phyloP scores from a whole-genome alignment of 1,284 basidiomycete genomes.

The Apiotrichum veenhuisii region DNA sequence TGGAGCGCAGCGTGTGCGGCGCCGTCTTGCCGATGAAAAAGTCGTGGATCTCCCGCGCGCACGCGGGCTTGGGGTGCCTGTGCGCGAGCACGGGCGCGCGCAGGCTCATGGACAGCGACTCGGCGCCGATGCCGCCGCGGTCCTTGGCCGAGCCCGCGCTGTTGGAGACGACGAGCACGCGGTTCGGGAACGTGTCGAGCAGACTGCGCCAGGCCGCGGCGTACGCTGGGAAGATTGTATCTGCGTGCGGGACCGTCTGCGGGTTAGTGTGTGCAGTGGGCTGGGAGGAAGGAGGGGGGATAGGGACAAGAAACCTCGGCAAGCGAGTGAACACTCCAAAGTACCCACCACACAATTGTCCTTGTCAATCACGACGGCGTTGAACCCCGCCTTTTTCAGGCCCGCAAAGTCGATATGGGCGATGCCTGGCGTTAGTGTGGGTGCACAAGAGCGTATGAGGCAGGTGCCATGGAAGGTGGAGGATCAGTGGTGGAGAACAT shows the following conservation, averaged over 20 bases:
- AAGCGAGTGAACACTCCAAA: too few species aligned
- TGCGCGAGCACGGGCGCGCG: conserved; percentile 80
- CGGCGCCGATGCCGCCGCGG: conserved; percentile 75
- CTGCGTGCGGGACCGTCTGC: conserved; percentile 71
- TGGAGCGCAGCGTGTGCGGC: conserved; percentile 14
- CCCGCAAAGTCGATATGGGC: conserved; percentile 80
- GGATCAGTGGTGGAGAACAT: too few species aligned
- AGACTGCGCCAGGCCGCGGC: conserved; percentile 77
- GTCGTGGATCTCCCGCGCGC: conserved; percentile 62
- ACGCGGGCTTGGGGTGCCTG: conserved; percentile 70
- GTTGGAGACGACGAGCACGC: conserved; percentile 89
- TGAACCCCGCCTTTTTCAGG: conserved; percentile 71
- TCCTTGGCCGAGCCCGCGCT: conserved; percentile 81
- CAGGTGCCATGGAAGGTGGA: too few species aligned
- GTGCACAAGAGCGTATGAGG: too few species aligned
- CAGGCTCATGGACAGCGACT: conserved; percentile 73
- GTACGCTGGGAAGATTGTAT: conserved; percentile 68
- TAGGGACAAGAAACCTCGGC: too few species aligned
- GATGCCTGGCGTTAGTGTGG: conserved; percentile 61
- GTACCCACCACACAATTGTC: conserved; percentile 87
- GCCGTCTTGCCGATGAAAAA: conserved; percentile 54
- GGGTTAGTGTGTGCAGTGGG: conserved; percentile 8
- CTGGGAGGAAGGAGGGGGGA: too few species aligned
- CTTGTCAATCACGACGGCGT: conserved; percentile 90
- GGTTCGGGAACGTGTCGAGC: conserved; percentile 67